A percentile compares a stretch with the other conserved stretches of the same genome.
phyloP scores from a whole-genome alignment of 2,329 filamentous ascomycete species.

The Fusarium protoensiforme region DNA sequence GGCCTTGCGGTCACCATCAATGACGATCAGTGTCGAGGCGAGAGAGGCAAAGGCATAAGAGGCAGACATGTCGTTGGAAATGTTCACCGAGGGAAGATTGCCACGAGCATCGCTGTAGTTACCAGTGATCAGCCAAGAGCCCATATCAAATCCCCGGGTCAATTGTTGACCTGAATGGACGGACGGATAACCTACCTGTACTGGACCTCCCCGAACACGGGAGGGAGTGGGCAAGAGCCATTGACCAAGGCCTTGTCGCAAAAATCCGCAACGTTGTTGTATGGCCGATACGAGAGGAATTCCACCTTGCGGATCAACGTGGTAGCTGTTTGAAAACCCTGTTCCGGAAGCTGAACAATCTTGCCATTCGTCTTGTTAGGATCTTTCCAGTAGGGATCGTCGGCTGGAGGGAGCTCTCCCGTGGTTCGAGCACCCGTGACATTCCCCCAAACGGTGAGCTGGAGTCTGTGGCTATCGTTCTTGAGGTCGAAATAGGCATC shows the following conservation, averaged over 20 bases:
- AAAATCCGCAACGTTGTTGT: conserved; percentile 67
- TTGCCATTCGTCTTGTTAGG: conserved; percentile 74
- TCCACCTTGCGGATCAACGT: conserved; percentile 79
- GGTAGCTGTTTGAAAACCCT: conserved; percentile 67
- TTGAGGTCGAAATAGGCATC: conserved; percentile 78
- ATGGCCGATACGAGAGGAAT: conserved; percentile 82
- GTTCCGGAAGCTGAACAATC: conserved; percentile 73
- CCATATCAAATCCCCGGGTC: not conserved
- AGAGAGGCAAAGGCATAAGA: conserved; percentile 89
- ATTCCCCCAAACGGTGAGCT: conserved; percentile 89
- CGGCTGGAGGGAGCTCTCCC: conserved; percentile 67
- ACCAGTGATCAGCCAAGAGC: conserved; percentile 11
- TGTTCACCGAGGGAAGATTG: conserved; percentile 76
- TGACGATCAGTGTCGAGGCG: conserved; percentile 76
- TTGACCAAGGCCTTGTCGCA: conserved; percentile 71
- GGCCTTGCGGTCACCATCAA: conserved; percentile 74
- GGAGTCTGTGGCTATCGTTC: conserved; percentile 71
- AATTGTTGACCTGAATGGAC: not conserved
- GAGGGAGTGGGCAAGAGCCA: conserved; percentile 78
- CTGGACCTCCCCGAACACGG: conserved; percentile 68
- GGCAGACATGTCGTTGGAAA: conserved; percentile 81
- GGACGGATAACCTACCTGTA: conserved; percentile 49
- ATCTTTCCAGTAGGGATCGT: conserved; percentile 72
- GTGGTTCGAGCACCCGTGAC: conserved; percentile 77
- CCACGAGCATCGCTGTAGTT: conserved; percentile 46